Base-by-base conservation (phyloP, 2,329 filamentous ascomycete species). In the Penicillium sp. region DNA sequence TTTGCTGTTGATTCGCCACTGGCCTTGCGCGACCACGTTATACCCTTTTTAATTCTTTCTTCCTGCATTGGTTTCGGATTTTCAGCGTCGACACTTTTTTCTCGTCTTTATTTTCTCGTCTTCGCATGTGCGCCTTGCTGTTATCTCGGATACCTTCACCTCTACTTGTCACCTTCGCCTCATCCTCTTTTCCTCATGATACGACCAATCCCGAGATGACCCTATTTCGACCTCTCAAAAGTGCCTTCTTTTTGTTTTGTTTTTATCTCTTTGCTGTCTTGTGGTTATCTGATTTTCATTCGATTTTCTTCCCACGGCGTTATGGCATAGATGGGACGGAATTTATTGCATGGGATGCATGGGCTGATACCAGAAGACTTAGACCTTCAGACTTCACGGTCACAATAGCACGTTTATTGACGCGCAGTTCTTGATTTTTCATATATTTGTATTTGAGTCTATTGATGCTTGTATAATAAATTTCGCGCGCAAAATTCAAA, bases 331-430 rank as follows among this genome's bases (percentile, higher is more conserved):
- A 73, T 61, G 61, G 70, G 63, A 66, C 42, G 60, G 66, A 63
- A 52, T 23, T 59, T 56, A 48, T 66, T 63, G 51, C 56, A 56
- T 66, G 67, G 68, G 63, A 68, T 68, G 60, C 64, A 69, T 67
- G 68, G 67, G 59, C 64, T 71, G 69, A 72, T 72, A 73, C 70
- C 69, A 72, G 63, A 62, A 63, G 62, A 60, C 51, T 49, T 73
- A 73, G 70, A 73, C 61, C 59, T 60, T 62, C 54, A 20, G 70
- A 70, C 70, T 68, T 67, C 70, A 59, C 68, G 68, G 70, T 71
- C 68, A 29, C 39, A 63, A 62, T 59, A 58, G 55, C 56, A 55
- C 44, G 49, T 54, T 60, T 29, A 29, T 42, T 42, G 39, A 20
- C 39, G 23, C 39, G 39, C 24, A 29, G 24, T 27, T 39, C 10